These are phyloP conservation scores for Cutaneotrichosporon mucoides DNA, from an alignment of 1,284 basidiomycete species.

Conservation along the genomic window DNA sequence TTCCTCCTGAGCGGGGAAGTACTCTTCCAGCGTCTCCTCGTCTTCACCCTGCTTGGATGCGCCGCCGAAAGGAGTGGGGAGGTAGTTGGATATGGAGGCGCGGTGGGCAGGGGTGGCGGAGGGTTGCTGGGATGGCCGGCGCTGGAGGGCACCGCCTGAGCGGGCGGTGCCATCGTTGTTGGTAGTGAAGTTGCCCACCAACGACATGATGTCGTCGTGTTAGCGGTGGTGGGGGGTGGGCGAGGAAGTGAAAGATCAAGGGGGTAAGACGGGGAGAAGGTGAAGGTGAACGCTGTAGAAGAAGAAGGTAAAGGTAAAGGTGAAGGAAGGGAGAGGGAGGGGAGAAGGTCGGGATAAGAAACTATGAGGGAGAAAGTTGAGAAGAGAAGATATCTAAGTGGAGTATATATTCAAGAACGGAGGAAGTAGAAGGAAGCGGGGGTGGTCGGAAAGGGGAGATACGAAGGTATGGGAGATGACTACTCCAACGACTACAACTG, in stretches of 20 bases:
- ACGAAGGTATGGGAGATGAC: too few relatives aligned
- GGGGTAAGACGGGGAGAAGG: neutral
- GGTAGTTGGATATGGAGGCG: neutral
- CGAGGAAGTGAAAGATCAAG: neutral
- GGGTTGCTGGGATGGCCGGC: neutral
- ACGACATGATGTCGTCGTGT: slow-evolving; percentile 12
- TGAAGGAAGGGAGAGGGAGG: neutral
- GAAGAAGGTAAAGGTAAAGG: too few relatives aligned
- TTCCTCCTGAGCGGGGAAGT: slow-evolving; percentile 8
- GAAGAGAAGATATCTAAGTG: neutral
- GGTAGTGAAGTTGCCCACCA: slow-evolving; percentile 15
- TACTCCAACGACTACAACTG: too few relatives aligned
- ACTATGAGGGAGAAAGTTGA: neutral
- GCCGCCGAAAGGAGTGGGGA: neutral
- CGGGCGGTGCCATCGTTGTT: slow-evolving; percentile 12
- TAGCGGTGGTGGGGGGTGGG: neutral
- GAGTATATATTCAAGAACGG: neutral
- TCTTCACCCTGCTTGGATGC: neutral
- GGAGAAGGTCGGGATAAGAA: neutral
- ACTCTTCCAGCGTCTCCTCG: slow-evolving; percentile 13
- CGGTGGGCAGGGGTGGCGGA: neutral
- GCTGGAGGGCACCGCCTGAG: neutral
- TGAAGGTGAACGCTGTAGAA: too few relatives aligned
- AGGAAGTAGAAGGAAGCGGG: neutral
- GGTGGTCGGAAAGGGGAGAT: neutral